phyloP scores from a whole-genome alignment of 75 land plant genomes.

The Picea sitchensis region DNA sequence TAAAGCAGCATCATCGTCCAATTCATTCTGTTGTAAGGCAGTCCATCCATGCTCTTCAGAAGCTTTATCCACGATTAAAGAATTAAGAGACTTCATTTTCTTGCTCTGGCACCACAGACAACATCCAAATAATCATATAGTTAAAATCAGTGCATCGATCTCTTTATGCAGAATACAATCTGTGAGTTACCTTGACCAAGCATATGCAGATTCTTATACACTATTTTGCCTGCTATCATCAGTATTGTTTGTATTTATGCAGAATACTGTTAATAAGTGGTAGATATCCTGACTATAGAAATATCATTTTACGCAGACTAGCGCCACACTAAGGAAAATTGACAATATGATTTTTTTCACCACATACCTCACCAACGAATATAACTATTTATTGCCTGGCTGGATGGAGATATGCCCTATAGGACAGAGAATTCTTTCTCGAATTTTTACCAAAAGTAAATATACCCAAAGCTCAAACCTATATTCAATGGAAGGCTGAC shows the following conservation, averaged over 20 bases:
- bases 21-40: background rate
- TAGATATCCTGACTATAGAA: background rate
- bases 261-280: background rate
- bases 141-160: background rate
- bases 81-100: slow-evolving; percentile 10
- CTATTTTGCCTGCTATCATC: background rate
- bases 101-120: slow-evolving; percentile 12
- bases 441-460: background rate
- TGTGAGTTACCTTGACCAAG: background rate
- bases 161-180: background rate
- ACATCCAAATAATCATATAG: slow-evolving; percentile 3
- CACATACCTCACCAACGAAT: background rate
- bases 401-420: background rate
- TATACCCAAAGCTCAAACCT: background rate
- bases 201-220: background rate
- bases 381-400: background rate
- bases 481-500: background rate
- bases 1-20: slow-evolving; percentile 38
- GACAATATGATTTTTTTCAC: background rate
- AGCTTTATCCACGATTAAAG: slow-evolving; percentile 1
- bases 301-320: background rate
- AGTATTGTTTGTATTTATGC: background rate
- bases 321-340: background rate
- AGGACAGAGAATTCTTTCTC: background rate
- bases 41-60: slow-evolving; percentile 15